Evolutionary conservation across 495 filamentous ascomycete species (phyloP).

Genomic region (Penicillium subrubescens): DNA sequence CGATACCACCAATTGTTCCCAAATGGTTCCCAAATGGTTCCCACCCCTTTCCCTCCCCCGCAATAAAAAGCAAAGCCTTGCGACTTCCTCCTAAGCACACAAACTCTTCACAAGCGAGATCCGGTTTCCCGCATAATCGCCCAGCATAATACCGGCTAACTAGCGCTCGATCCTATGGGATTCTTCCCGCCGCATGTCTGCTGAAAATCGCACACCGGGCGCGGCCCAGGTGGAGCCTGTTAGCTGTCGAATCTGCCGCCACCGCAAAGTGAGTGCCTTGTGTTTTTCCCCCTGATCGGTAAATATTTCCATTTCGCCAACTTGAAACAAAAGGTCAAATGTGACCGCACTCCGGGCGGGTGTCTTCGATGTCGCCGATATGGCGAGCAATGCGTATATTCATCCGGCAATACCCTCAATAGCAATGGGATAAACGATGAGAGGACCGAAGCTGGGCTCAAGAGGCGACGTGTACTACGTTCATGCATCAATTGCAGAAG

Average conservation of each 20-base stretch:
- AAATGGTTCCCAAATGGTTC: no score
- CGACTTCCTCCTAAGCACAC: background rate
- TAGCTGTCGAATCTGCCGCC: conserved; percentile 1
- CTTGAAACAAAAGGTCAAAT: conserved; percentile 4
- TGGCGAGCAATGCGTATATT: conserved; percentile 2
- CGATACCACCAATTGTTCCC: background rate
- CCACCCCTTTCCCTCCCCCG: background rate
- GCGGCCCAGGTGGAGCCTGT: conserved; percentile 2
- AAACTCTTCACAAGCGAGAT: background rate
- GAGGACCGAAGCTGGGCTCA: background rate
- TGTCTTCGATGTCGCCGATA: conserved; percentile 2
- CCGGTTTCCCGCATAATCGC: background rate
- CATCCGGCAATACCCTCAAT: background rate
- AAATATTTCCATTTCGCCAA: background rate
- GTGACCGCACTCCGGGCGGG: background rate
- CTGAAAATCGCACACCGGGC: background rate
- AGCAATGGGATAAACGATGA: background rate
- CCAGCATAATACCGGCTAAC: background rate
- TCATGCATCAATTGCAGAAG: background rate
- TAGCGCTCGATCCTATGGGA: background rate
- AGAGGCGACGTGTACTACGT: background rate
- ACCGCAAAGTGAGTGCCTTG: conserved; percentile 1
- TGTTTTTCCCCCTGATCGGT: background rate
- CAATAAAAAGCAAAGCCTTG: background rate
- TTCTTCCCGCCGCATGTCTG: background rate